Conservation (phyloP, 2,329 filamentous ascomycete genomes). For the Metarhizium guizhouense region DNA sequence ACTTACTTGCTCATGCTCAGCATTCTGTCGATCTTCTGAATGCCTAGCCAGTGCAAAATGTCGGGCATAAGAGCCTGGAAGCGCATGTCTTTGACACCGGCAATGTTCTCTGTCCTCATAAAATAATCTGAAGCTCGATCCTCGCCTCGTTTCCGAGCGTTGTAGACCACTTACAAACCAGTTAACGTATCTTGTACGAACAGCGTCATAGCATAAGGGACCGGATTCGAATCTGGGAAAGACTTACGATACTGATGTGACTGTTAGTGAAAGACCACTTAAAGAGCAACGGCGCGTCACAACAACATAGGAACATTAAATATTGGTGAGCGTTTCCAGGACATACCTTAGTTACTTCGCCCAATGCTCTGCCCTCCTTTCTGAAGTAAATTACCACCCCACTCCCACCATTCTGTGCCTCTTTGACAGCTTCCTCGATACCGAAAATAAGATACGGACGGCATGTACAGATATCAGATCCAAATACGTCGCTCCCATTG, state of each 20-base stretch:
- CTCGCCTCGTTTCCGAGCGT: constrained; percentile 69
- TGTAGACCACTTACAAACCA: constrained; percentile 50
- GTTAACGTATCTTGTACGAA: constrained; percentile 10
- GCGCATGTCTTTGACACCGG: constrained; percentile 92
- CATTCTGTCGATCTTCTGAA: constrained; percentile 98
- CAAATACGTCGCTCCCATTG: constrained; percentile 95
- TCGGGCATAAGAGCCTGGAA: constrained; percentile 98
- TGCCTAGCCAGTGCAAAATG: constrained; percentile 95
- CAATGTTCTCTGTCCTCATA: constrained; percentile 95
- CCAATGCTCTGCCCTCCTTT: constrained; percentile 89
- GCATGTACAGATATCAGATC: constrained; percentile 96
- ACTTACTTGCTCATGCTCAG: constrained; percentile 92
- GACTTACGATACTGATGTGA: constrained; percentile 36
- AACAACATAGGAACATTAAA: not conserved
- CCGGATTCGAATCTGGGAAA: not conserved
- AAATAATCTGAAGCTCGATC: constrained; percentile 89
- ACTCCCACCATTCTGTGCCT: constrained; percentile 87
- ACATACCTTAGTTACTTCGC: constrained; percentile 88
- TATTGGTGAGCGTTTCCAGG: not conserved
- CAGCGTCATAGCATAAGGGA: not conserved
- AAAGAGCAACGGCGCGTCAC: not conserved
- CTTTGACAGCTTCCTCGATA: constrained; percentile 94
- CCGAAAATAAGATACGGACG: constrained; percentile 93
- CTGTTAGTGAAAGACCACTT: not conserved
- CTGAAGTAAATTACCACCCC: constrained; percentile 98